Percentiles rank a stretch among this genome's conserved stretches.
These are phyloP conservation scores for Protostelium mycophagum DNA, from an alignment of 78 protist species.

Conservation along the genomic window DNA sequence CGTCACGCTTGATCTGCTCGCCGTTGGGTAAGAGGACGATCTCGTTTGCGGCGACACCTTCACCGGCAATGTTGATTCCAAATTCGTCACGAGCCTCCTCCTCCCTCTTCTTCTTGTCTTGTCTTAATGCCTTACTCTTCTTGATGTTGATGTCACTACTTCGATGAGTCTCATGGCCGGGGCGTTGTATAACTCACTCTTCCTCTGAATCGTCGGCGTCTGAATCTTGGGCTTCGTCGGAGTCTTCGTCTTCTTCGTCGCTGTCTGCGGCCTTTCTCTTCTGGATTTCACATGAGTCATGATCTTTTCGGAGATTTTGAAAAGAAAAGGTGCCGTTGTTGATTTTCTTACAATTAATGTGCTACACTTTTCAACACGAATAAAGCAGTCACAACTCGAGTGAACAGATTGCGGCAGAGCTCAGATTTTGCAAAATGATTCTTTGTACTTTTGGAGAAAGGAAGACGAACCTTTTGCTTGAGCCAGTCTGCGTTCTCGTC, in stretches of 20 bases:
- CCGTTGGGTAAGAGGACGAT: conserved; percentile 2
- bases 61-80: conserved; percentile 2
- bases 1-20: neutral
- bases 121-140: neutral
- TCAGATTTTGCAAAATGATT: no score
- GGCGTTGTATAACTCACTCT: neutral
- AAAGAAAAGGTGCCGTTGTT: neutral
- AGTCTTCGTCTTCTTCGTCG: conserved; percentile 27
- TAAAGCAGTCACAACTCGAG: no score
- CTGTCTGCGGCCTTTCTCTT: neutral
- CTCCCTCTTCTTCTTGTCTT: neutral
- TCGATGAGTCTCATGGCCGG: neutral
- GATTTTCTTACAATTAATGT: no score
- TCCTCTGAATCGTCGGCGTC: conserved; percentile 34
- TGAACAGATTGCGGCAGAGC: no score
- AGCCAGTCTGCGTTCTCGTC: conserved; percentile 46
- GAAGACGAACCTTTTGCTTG: conserved; percentile 4
- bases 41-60: conserved; percentile 8
- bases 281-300: no score
- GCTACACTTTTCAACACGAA: no score
- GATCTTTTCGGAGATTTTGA: no score
- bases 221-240: conserved; percentile 31
- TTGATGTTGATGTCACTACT: neutral
- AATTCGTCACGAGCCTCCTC: conserved; percentile 18
- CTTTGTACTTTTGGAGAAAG: no score